Evolutionary conservation across 768 basidiomycete species (phyloP), one percentile per base, ranked within the genome.

Genomic region (Boletus sp.): DNA sequence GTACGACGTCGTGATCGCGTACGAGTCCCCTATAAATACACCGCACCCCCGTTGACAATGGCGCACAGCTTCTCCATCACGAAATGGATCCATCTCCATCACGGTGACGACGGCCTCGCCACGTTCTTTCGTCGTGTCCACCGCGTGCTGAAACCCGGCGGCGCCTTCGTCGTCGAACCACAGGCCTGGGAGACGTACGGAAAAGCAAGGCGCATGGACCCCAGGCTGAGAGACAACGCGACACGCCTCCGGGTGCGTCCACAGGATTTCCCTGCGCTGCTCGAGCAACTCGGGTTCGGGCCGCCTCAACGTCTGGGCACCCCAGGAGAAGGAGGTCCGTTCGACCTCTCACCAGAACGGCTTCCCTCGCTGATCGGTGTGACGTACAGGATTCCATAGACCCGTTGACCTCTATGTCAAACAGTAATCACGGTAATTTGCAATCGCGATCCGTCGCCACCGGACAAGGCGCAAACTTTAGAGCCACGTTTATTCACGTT

Each of bases 1-100:
- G 0, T 94, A 94, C 67, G 85, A 92, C 63, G 80, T 93, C 33
- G 82, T 95, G 32, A 58, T 94, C 36, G 94, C 85, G 94, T 94
- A 64, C 59, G 87, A 72, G 18, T 24, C 11, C 41, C 9, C 4
- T n/a, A 10, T 20, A 40, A 14, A 24, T 18, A 17, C 8, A 46
- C 7, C 4, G 5, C 30, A 17, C 6, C 6, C 17, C 30, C 17
- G 33, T 11, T 35, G 33, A 35, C 11, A 5, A 35, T 8, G 7
- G 9, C 46, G 30, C 30, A 5, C 29, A 69, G 54, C 1, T 85
- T 96, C 62, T 95, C 93, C 0, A 73, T 95, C 44, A 84, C 92
- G 0, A 96, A 94, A 72, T 96, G 94, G 94, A 91, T 95, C 32
- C 94, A 96, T 70, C 76, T 96, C 10, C 86, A 94, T 61, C 76